These are phyloP conservation scores for Aspergillus conjunctus DNA, from an alignment of 495 filamentous ascomycete species.

Conservation along the genomic window DNA sequence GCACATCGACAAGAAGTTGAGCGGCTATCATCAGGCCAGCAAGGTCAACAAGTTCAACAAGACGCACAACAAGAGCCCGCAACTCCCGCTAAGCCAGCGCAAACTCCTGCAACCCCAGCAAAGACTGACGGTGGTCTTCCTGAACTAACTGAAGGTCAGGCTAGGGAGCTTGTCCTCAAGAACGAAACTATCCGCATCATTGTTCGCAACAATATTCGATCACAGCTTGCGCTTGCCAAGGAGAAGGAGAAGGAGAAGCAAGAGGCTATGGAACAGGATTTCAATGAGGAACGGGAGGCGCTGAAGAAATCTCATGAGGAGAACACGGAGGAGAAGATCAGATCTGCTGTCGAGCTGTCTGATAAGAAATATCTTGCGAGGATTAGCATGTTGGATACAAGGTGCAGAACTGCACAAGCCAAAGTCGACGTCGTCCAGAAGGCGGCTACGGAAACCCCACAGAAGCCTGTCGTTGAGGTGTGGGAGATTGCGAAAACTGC, in stretches of 20 bases:
- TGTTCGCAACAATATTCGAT: conserved; percentile 66
- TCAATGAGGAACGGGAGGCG: conserved; percentile 59
- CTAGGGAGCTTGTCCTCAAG: conserved; percentile 61
- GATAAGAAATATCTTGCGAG: conserved; percentile 68
- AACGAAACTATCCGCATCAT: conserved; percentile 68
- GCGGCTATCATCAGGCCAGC: conserved; percentile 65
- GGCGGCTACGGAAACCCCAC: conserved; percentile 79
- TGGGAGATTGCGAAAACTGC: conserved; percentile 77
- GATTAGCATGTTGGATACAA: conserved; percentile 79
- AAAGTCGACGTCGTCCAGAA: conserved; percentile 78
- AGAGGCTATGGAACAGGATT: conserved; percentile 52
- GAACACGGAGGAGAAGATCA: conserved; percentile 45
- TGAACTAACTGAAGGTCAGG: conserved; percentile 59
- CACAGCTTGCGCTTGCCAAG: conserved; percentile 45
- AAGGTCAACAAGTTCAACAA: conserved; percentile 42
- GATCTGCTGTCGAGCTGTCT: conserved; percentile 45
- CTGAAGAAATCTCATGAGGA: conserved; percentile 60
- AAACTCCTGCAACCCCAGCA: conserved; percentile 33
- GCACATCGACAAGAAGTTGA: conserved; percentile 60
- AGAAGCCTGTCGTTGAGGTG: conserved; percentile 78
- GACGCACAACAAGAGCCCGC: conserved; percentile 53
- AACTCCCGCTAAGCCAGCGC: conserved; percentile 32
- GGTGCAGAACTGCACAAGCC: conserved; percentile 60
- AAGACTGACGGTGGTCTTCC: conserved; percentile 29
- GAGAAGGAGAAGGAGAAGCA: conserved; percentile 61